phyloP scores from a whole-genome alignment of 495 filamentous ascomycete species.

The Trichoderma reesei region DNA sequence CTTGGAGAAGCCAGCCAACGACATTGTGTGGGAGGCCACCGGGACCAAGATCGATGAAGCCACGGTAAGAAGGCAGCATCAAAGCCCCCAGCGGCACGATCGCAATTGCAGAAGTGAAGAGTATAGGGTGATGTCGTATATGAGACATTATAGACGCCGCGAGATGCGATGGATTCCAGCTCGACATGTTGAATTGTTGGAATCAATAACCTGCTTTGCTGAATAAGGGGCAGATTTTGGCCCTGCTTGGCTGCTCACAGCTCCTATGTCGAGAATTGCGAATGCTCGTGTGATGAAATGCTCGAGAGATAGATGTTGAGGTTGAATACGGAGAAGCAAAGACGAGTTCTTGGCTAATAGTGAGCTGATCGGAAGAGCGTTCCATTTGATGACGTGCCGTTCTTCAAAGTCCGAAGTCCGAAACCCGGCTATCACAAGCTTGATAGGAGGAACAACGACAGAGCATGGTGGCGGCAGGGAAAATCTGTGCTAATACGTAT shows the following conservation, averaged over 20 bases:
- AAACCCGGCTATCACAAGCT: not conserved
- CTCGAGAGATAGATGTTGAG: not conserved
- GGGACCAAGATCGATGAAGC: slow-evolving; percentile 27
- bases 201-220: not conserved
- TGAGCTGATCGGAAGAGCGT: not conserved
- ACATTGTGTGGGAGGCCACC: slow-evolving; percentile 30
- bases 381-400: not conserved
- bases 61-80: slow-evolving; percentile 17
- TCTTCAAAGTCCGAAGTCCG: not conserved
- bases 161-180: not conserved
- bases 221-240: not conserved
- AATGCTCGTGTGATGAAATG: not conserved
- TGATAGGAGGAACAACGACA: not conserved
- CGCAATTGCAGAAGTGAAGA: not conserved
- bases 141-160: not conserved
- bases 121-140: not conserved
- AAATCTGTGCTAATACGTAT: no score
- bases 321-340: not conserved
- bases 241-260: not conserved
- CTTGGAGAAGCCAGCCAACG: slow-evolving; percentile 26
- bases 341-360: not conserved
- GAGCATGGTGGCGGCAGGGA: not conserved
- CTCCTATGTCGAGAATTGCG: not conserved
- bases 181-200: not conserved
- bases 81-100: not conserved